Evolutionary conservation across 2,329 filamentous ascomycete species (phyloP).

Genomic region (Tolypocladium tropicale): DNA sequence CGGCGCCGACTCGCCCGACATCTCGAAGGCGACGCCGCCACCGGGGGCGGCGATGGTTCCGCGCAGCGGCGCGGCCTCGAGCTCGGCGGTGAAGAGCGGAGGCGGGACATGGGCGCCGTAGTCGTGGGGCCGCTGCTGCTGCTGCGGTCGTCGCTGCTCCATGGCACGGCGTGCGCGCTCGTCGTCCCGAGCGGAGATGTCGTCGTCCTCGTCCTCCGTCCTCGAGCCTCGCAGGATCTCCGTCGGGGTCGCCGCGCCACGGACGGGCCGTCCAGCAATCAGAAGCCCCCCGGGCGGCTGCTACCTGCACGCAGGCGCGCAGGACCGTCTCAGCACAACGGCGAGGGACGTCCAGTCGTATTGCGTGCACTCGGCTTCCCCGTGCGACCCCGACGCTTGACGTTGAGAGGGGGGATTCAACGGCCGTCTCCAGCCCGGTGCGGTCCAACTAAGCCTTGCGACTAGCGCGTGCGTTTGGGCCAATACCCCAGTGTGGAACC

Average conservation of each 20-base stretch:
- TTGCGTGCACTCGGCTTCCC: not conserved
- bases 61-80: constrained; percentile 13
- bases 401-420: not conserved
- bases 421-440: not conserved
- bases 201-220: not conserved
- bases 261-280: not conserved
- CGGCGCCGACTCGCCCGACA: constrained; percentile 17
- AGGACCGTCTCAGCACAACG: not conserved
- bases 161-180: constrained; percentile 2
- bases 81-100: constrained; percentile 18
- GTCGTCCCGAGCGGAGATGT: not conserved
- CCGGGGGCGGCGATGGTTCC: constrained; percentile 9
- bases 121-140: not conserved
- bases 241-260: too few relatives aligned
- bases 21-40: constrained; percentile 18
- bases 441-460: not conserved
- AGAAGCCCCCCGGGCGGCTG: not conserved
- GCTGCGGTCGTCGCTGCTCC: constrained; percentile 6
- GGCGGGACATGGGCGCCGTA: constrained; percentile 7
- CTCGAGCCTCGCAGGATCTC: too few relatives aligned
- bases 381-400: not conserved
- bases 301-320: not conserved
- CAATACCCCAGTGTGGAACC: not conserved
- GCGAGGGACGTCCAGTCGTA: not conserved
- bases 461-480: not conserved